A percentile compares a stretch with the other conserved stretches of the same genome.
Conservation (phyloP, 1,284 basidiomycete species). For the Tetrapyrgos nigripes region DNA sequence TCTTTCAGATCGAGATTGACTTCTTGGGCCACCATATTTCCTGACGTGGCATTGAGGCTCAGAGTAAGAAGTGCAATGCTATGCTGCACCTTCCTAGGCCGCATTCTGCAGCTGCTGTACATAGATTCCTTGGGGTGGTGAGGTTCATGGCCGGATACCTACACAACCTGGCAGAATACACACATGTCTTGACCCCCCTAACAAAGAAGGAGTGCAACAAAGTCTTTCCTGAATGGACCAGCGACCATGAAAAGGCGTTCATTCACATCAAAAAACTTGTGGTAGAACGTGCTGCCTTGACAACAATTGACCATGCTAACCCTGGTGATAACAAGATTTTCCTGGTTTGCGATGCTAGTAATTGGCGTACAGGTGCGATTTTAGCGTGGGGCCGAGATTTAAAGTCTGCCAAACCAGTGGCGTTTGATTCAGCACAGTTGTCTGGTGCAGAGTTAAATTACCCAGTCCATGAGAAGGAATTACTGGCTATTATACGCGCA, state of each 20-base stretch:
- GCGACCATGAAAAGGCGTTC: conserved; percentile 31
- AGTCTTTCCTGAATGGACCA: conserved; percentile 27
- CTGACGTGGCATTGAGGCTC: conserved; percentile 25
- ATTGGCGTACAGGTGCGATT: too few species aligned
- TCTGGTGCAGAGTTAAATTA: too few species aligned
- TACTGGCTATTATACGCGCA: too few species aligned
- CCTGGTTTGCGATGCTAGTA: too few species aligned
- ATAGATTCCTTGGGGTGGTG: conserved; percentile 36
- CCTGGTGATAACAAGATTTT: too few species aligned
- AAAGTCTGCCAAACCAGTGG: too few species aligned
- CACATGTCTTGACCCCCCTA: conserved; percentile 30
- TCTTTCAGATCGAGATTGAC: too few species aligned
- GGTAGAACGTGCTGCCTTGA: conserved; percentile 23
- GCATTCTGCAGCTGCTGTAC: conserved; percentile 23
- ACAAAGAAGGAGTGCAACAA: conserved; percentile 25
- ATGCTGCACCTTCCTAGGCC: conserved; percentile 31
- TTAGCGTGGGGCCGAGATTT: too few species aligned
- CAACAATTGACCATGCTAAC: conserved; percentile 29
- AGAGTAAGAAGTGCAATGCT: conserved; percentile 13
- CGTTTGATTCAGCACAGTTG: too few species aligned
- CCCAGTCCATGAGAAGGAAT: too few species aligned
- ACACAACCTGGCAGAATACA: conserved; percentile 30
- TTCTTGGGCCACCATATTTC: too few species aligned
- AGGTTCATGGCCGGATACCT: conserved; percentile 37
- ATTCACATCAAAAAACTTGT: conserved; percentile 34